Evolutionary conservation across 108 stramenopile species (phyloP), one percentile per base, ranked within the genome.

Genomic region (Hondaea fermentalgiana): DNA sequence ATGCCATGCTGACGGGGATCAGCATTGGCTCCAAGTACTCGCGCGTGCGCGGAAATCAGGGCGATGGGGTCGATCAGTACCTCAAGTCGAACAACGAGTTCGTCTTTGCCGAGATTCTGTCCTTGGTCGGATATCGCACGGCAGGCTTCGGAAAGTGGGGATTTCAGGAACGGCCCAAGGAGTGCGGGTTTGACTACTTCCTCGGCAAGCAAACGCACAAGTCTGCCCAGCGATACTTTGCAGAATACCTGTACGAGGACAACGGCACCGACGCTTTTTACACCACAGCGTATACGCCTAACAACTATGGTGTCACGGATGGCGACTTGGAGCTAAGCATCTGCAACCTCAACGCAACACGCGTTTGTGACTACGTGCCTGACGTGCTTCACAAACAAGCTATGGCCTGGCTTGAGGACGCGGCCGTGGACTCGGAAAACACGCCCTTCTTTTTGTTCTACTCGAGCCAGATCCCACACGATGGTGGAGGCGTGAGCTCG

Each of bases 61-160:
- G 76, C 51, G 76, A 53, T 16, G 45, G 49, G 19, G 76, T 53
- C 45, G 76, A 83, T 23, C 76, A 83, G 51, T 53, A 83, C 76
- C 45, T 83, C 19, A 53, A 47, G 51, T 53, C 76, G 12, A 83
- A 3, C 76, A 53, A 53, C 6, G 76, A 83, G 51, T 21, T 83
- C 28, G 49, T 53, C 6, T 83, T 83, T 28, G 25, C 23, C 16
- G 49, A 53, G 45, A 53, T 53, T 23, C 28, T 83, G 76, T 45
- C 44, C 19, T 19, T n/a, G 45, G 25, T 83, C 76, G 28, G 28
- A 21, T 83, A 83, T 45, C 19, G 23, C 76, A 53, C 51, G 19
- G 76, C 76, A 3, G 51, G 45, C n/a, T 83, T 83, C 23, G 76
- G 76, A 47, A 83, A 83, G 4, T 83, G 76, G 76, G 76, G 76